Evolutionary conservation across 2,329 filamentous ascomycete species (phyloP).

Genomic region (Fusarium nematophilum): DNA sequence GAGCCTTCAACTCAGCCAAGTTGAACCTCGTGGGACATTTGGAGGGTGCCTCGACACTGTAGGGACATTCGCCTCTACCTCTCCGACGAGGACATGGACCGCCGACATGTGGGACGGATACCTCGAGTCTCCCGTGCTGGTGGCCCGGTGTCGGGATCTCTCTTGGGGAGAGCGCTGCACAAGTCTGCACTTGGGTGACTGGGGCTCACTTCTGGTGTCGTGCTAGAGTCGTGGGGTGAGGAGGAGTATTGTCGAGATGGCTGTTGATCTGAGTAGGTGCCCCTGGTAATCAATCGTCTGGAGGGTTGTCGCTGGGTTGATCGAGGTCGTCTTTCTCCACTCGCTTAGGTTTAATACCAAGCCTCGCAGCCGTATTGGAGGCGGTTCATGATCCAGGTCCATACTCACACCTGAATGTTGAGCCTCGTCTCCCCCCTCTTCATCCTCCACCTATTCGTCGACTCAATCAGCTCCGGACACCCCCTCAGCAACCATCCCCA

Average conservation of each 20-base stretch:
- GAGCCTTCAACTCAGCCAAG: background rate
- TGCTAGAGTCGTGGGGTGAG: no score
- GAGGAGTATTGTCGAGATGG: no score
- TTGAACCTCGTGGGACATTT: conserved; percentile 5
- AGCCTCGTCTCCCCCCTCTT: conserved; percentile 33
- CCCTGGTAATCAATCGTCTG: no score
- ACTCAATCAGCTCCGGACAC: conserved; percentile 51
- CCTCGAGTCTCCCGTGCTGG: conserved; percentile 24
- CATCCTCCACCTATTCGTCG: conserved; percentile 52
- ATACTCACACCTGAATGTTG: conserved; percentile 19
- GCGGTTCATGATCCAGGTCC: background rate
- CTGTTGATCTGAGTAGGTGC: no score
- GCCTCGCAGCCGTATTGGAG: no score
- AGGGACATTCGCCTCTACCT: conserved; percentile 31
- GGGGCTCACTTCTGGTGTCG: conserved; percentile 8
- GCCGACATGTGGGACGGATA: conserved; percentile 6
- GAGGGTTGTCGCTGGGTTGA: no score
- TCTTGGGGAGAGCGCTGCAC: conserved; percentile 28
- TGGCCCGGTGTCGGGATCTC: conserved; percentile 21
- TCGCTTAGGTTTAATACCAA: no score
- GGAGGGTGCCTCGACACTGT: conserved; percentile 29
- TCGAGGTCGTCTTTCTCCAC: background rate
- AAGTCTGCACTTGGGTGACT: conserved; percentile 29
- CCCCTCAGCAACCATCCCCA: conserved; percentile 55
- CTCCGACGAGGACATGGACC: conserved; percentile 20